Evolutionary conservation across 1,139 yeast genomes (phyloP), one percentile per base, ranked within the genome.

Genomic region (Pichiaceae sp.): DNA sequence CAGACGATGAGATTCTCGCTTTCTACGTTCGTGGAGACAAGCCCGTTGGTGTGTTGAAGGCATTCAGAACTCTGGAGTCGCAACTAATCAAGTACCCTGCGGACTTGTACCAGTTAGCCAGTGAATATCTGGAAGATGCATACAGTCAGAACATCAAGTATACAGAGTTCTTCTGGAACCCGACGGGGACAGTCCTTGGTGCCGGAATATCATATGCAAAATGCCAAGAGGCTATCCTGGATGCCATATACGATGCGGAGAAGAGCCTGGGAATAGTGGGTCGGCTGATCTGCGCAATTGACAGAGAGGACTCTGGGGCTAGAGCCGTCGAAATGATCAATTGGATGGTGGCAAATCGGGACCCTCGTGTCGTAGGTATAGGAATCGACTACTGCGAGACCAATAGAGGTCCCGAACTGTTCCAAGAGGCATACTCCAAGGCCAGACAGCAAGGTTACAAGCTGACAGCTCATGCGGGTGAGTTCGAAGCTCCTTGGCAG

Each of bases 341-440:
- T n/a, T 46, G 47, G 47, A 48, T 48, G 51, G 21, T 50, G 14
- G 39, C 40, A n/a, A 19, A 47, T 32, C 46, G 42, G 25, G 36
- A 42, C 12, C 50, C 52, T 5, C 42, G 38, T 27, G 46, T 46
- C n/a, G 39, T 50, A 14, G 58, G 58, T 3, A 45, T 53, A 25
- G 58, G 58, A 11, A 52, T 53, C 18, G 58, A 53, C 37, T 53
- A 53, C 37, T 42, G 56, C 34, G 58, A 53, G 33, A 44, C 43
- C 9, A 44, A 44, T 19, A 47, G 54, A 9, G 57, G 56, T 11
- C 57, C 58, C 2, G 44, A 44, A 24, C 39, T 45, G 7, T 53
- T 53, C 37, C 27, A 33, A n/a, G 47, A 52, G 16, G 53, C 58
- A 6, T 53, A 52, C 34, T 30, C 26, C 2, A 34, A 43, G 17